phyloP scores from a whole-genome alignment of 192 early-diverging fungal genomes.

The Coemansia javaensis region DNA sequence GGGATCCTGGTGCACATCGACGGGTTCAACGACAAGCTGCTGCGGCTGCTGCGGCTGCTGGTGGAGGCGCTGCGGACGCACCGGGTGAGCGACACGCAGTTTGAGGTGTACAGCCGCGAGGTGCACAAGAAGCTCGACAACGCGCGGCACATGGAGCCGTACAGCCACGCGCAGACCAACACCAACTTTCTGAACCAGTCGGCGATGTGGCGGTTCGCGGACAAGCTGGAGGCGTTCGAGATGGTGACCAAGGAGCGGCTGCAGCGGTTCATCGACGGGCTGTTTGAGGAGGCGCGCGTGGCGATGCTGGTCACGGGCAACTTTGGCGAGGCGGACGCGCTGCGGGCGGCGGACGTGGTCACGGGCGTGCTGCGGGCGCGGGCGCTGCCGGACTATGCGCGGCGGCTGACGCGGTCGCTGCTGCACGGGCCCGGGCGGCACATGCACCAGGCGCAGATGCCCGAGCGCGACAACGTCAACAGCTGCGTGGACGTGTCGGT shows the following conservation, averaged over 20 bases:
- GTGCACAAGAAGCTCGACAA: conserved; percentile 70
- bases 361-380: conserved; percentile 57
- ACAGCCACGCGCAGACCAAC: conserved; percentile 75
- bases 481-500: conserved; percentile 83
- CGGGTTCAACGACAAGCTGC: conserved; percentile 89
- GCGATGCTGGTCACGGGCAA: conserved; percentile 91
- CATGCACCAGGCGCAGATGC: conserved; percentile 35
- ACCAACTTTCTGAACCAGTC: conserved; percentile 71
- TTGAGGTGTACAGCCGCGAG: conserved; percentile 78
- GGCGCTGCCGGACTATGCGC: conserved; percentile 52
- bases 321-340: conserved; percentile 61
- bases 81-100: conserved; percentile 63
- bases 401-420: conserved; percentile 25
- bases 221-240: conserved; percentile 70
- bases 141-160: conserved; percentile 70
- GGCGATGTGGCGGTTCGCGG: conserved; percentile 70
- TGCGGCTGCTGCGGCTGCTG: conserved; percentile 64
- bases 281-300: conserved; percentile 66
- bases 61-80: conserved; percentile 63
- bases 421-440: conserved; percentile 36
- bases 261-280: conserved; percentile 65
- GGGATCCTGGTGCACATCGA: conserved; percentile 65
- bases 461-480: conserved; percentile 80
- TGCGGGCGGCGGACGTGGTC: conserved; percentile 58
- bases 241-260: conserved; percentile 69